Evolutionary conservation across 2,329 filamentous ascomycete species (phyloP).

Genomic region (Neonectria sp.): DNA sequence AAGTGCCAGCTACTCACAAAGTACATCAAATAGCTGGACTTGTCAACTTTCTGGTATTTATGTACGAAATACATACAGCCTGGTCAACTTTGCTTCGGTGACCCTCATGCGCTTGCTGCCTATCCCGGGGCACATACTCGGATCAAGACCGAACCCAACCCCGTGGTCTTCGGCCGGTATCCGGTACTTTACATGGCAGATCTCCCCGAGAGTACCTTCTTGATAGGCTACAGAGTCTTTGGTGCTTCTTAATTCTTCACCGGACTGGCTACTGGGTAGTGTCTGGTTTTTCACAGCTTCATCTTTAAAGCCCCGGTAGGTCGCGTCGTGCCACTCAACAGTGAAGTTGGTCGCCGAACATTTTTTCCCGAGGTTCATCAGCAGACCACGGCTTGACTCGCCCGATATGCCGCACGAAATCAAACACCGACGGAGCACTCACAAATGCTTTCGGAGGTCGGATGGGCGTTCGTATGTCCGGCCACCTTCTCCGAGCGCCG

Average conservation of each 20-base stretch:
- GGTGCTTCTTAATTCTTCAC: background rate
- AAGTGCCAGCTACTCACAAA: background rate
- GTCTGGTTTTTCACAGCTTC: background rate
- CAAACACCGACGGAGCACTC: background rate
- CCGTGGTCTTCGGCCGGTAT: background rate
- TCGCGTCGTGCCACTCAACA: background rate
- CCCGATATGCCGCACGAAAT: background rate
- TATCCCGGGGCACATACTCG: background rate
- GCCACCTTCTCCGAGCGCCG: conserved; percentile 28
- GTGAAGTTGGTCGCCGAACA: background rate
- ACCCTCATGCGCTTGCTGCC: background rate
- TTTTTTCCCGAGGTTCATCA: background rate
- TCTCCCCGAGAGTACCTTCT: background rate
- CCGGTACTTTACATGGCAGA: background rate
- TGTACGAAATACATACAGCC: background rate
- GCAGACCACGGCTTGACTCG: background rate
- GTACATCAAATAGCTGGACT: background rate
- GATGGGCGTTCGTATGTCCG: conserved; percentile 42
- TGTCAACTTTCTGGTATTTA: background rate
- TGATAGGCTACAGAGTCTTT: background rate
- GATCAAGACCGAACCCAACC: background rate
- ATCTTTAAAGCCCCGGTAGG: background rate
- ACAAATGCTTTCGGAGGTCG: conserved; percentile 34
- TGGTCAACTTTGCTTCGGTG: background rate
- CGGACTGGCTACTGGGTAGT: background rate